Evolutionary conservation across 1,139 yeast genomes (phyloP), one percentile per base, ranked within the genome.

Genomic region (Diutina neorugosa): DNA sequence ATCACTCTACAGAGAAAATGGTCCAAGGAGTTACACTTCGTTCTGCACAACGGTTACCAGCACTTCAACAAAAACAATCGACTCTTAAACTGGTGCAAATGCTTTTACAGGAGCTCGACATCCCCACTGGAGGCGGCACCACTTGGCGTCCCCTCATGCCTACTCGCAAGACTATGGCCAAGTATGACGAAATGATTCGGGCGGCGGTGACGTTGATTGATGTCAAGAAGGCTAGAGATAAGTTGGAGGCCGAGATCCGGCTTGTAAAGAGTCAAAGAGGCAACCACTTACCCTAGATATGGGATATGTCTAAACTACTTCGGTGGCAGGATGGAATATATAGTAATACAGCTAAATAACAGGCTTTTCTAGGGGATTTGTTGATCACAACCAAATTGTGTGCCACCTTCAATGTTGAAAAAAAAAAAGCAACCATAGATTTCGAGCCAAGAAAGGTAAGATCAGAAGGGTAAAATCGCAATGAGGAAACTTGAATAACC

Each of bases 151-250:
- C 98, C 0, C 82, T 83, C 0, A 85, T 94, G 86, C 95, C 96
- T 2, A 88, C 98, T 0, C 81, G 86, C 48, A 81, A 77, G 55
- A 90, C 94, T 1, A 81, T 89, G 69, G 77, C 84, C 9, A 83
- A 81, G 62, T 91, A 86, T 65, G 98, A 93, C 61, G 83, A 82
- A 56, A 68, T 93, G 53, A 77, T 87, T 55, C 81, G 85, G 58
- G 76, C 85, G 0, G 87, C 89, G 46, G 84, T 83, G 11, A 79
- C 86, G 3, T 71, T 93, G 56, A 71, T 91, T 54, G 98, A 93
- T 56, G 76, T 93, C 11, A 93, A 93, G 69, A 86, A 82, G 65
- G 96, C 89, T 53, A 81, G 81, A 43, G 98, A 93, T 66, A 90
- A 90, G 68, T 70, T 90, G 20, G 94, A 88, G 57, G 82, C 95